phyloP scores from a whole-genome alignment of 108 stramenopile species.

The Pseudonitzschia delicatissima region DNA sequence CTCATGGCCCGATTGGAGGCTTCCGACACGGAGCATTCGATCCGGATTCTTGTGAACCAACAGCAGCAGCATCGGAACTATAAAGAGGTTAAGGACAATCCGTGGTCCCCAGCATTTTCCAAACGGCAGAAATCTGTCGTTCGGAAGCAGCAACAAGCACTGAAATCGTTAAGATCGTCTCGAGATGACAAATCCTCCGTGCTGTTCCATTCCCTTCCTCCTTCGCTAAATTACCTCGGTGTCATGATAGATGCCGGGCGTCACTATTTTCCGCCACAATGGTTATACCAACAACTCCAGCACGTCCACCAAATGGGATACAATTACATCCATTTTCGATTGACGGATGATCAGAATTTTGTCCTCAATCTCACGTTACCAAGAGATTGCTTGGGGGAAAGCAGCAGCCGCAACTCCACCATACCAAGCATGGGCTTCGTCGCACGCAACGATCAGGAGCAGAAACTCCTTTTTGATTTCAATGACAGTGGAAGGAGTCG shows the following conservation, averaged over 20 bases:
- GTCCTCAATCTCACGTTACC: conserved; percentile 14
- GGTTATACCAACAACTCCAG: conserved; percentile 30
- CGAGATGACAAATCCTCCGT: background rate
- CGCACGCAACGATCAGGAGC: background rate
- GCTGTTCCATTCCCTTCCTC: conserved; percentile 3
- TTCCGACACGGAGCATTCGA: background rate
- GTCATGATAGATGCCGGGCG: conserved; percentile 50
- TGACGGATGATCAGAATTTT: conserved; percentile 54
- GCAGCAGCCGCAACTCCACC: background rate
- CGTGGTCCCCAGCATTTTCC: background rate
- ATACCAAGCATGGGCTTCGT: background rate
- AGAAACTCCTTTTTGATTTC: background rate
- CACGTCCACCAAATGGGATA: conserved; percentile 23
- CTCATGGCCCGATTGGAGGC: conserved; percentile 4
- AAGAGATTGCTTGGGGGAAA: background rate
- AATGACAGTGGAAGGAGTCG: background rate
- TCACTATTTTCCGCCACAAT: conserved; percentile 44
- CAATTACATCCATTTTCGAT: conserved; percentile 46
- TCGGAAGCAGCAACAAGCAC: background rate
- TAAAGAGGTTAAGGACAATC: background rate
- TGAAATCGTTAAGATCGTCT: background rate
- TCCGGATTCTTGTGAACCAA: background rate
- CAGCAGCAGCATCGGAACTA: background rate
- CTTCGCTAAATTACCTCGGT: conserved; percentile 17
- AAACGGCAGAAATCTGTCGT: background rate